Evolutionary conservation across 2,329 filamentous ascomycete species (phyloP).

Genomic region (Knufia petricola): DNA sequence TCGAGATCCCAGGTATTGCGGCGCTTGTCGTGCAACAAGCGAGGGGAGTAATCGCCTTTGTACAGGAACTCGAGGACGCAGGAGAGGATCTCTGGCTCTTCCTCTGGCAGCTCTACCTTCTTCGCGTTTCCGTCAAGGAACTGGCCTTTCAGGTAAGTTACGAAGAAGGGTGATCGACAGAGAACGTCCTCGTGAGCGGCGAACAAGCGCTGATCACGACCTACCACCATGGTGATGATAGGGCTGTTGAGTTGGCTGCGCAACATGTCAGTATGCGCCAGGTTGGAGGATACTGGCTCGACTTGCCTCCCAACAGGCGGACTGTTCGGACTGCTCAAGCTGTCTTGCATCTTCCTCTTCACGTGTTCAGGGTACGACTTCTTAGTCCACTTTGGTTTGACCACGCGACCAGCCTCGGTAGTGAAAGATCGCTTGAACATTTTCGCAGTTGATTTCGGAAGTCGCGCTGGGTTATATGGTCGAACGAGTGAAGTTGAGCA

Average conservation of each 20-base stretch:
- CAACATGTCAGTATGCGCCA: conserved; percentile 17
- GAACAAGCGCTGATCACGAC: conserved; percentile 77
- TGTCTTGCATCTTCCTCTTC: conserved; percentile 82
- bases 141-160: conserved; percentile 59
- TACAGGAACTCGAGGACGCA: conserved; percentile 93
- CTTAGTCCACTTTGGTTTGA: conserved; percentile 74
- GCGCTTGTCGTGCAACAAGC: conserved; percentile 76
- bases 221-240: conserved; percentile 80
- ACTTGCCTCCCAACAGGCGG: conserved; percentile 36
- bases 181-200: conserved; percentile 92
- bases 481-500: conserved; percentile 38
- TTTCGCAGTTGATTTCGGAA: conserved; percentile 29
- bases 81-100: conserved; percentile 84
- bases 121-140: conserved; percentile 57
- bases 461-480: conserved; percentile 23
- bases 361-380: conserved; percentile 67
- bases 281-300: no score
- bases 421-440: conserved; percentile 94
- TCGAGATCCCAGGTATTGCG: conserved; percentile 85
- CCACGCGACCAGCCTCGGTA: conserved; percentile 66
- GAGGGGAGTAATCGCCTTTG: conserved; percentile 92
- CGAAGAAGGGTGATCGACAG: conserved; percentile 75
- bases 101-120: conserved; percentile 66
- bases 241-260: conserved; percentile 50
- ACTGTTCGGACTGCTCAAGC: conserved; percentile 57